Conservation (phyloP, 2,329 filamentous ascomycete genomes). For the Xylariaceae sp. region DNA sequence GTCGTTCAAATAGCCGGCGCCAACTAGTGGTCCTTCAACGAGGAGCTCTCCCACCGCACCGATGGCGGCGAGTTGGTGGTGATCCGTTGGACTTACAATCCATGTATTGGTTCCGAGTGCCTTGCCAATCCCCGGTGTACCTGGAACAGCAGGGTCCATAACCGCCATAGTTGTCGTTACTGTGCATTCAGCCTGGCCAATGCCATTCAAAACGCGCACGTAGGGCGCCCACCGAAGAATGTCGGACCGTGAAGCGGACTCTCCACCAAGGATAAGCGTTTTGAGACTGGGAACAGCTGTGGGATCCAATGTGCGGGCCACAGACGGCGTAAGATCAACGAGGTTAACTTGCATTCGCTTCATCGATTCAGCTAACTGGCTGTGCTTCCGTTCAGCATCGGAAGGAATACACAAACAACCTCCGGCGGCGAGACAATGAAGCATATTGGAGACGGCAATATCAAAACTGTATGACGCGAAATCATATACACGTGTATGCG, state of each 20-base stretch:
- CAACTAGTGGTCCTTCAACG: background rate
- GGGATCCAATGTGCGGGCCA: background rate
- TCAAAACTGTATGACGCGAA: background rate
- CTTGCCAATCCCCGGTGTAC: background rate
- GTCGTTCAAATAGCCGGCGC: background rate
- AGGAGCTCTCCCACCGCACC: background rate
- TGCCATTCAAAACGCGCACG: background rate
- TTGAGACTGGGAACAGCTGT: background rate
- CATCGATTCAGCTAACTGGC: background rate
- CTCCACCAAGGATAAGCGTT: background rate
- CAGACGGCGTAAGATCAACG: background rate
- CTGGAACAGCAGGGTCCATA: background rate
- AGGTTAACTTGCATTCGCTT: background rate
- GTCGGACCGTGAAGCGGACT: background rate
- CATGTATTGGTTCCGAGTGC: background rate
- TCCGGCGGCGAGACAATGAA: background rate
- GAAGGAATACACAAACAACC: conserved; percentile 4
- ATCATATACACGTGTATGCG: background rate
- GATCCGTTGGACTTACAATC: background rate
- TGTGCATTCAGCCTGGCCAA: background rate
- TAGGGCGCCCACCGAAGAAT: background rate
- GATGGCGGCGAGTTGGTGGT: background rate
- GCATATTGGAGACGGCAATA: background rate
- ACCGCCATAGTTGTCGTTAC: background rate
- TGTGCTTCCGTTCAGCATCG: background rate